Conservation (phyloP, 83 land plant species). For the Picea abies region DNA sequence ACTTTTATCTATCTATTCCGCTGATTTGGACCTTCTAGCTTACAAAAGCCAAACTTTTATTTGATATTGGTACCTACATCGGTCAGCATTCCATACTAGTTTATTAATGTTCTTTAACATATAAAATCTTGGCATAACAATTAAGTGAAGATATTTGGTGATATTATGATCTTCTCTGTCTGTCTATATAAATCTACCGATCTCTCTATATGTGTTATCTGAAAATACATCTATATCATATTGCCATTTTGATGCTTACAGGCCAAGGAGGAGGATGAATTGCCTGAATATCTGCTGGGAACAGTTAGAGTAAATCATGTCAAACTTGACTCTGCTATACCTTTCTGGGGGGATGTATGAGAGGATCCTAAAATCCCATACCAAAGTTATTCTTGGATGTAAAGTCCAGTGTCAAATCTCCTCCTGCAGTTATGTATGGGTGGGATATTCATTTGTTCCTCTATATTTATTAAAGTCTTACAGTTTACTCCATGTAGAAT, state of each 20-base stretch:
- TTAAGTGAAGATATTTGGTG: too few species aligned
- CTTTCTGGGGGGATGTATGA: slow-evolving; percentile 22
- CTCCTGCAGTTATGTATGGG: background rate
- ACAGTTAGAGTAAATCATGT: slow-evolving; percentile 79
- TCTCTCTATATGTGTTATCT: background rate
- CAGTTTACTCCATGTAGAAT: too few species aligned
- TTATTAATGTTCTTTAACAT: background rate
- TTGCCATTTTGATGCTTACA: slow-evolving; percentile 25
- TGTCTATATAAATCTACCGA: background rate
- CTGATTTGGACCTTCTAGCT: background rate
- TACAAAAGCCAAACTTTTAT: background rate
- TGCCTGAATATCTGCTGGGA: slow-evolving; percentile 92
- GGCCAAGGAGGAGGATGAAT: slow-evolving; percentile 80
- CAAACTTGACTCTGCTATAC: slow-evolving; percentile 61
- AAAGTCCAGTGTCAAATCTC: background rate
- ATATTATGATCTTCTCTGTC: too few species aligned
- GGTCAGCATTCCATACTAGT: background rate
- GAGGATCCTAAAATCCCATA: background rate
- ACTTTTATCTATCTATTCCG: background rate
- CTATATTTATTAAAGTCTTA: background rate
- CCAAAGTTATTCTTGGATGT: background rate
- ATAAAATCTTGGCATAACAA: too few species aligned
- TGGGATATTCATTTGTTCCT: background rate
- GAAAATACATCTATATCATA: background rate
- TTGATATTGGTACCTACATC: background rate